These are phyloP conservation scores for Saccharum spontaneum DNA, from an alignment of 176 grass and related monocot species.

Conservation along the genomic window DNA sequence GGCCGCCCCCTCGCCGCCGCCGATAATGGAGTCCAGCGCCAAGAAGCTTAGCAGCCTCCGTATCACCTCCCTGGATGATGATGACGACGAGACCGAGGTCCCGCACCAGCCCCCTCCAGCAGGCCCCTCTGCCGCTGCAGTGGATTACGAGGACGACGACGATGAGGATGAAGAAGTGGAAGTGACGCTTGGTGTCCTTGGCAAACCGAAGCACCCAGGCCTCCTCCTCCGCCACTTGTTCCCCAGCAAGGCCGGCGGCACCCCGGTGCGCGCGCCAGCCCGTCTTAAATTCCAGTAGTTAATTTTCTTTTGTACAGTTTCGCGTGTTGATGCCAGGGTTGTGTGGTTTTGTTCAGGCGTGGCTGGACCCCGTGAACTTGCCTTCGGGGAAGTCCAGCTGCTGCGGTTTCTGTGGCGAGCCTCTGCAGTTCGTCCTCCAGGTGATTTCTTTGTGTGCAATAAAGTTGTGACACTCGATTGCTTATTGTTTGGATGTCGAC, in stretches of 20 bases:
- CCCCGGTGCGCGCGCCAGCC: constrained; percentile 38
- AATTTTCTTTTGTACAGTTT: not conserved
- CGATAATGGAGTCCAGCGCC: constrained; percentile 36
- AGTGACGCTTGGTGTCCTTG: constrained; percentile 61
- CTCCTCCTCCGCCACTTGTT: constrained; percentile 77
- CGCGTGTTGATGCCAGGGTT: not conserved
- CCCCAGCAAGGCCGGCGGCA: constrained; percentile 80
- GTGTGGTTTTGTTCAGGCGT: constrained; percentile 46
- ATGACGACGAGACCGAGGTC: constrained; percentile 31
- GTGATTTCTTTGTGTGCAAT: constrained; percentile 33
- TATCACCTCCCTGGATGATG: constrained; percentile 51
- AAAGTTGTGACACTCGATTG: not conserved
- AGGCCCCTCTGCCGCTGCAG: not conserved
- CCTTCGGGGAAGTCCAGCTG: constrained; percentile 44
- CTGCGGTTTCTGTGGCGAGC: constrained; percentile 77
- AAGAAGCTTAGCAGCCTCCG: constrained; percentile 36
- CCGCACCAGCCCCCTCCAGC: not conserved
- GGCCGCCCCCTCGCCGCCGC: constrained; percentile 26
- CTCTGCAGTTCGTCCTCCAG: constrained; percentile 86
- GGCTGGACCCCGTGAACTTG: constrained; percentile 81
- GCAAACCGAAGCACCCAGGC: constrained; percentile 54
- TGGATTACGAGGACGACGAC: constrained; percentile 34
- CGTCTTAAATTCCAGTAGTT: not conserved
- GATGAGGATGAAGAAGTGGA: constrained; percentile 49
- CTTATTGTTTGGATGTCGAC: not conserved